Evolutionary conservation across 1,284 basidiomycete species (phyloP), one percentile per base, ranked within the genome.

Genomic region (Cutaneotrichosporon cutaneum): DNA sequence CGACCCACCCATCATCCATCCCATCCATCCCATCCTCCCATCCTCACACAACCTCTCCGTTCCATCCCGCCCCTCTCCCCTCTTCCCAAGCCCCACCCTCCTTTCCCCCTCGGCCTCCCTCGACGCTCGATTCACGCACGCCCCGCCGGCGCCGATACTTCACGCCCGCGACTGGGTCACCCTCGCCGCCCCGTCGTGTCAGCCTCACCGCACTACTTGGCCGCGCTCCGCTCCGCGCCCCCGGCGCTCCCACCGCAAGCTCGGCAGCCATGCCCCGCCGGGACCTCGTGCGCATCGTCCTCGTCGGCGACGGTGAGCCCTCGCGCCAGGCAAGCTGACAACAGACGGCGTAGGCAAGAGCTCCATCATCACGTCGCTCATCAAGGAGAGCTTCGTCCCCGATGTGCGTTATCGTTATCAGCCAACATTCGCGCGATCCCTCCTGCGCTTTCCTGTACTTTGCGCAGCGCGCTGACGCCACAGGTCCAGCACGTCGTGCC

Each of bases 261-360:
- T 32, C 21, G 24, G 27, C 21, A 10, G 30, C 54, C 39, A 78
- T 78, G 76, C 76, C 76, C 58, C 69, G 76, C 60, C 71, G 76
- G 50, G 76, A 78, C 59, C 68, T 77, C 24, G 76, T 78, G 57
- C 86, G 94, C 70, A 94, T 96, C 75, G 86, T 95, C 67, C 85
- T 97, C 72, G 92, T 95, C 64, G 94, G 94, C 67, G 94, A 97
- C 80, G 90, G 91, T 89, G 74, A 76, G 85, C 80, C 71, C 4
- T 5, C 16, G 27, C 26, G 26, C 18, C 9, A 13, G 10, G 22
- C 3, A 8, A 13, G 44, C 63, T 62, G 21, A 62, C 36, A 13
- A 18, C 74, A 94, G 92, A 94, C 82, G 90, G 90, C 68, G 92
- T 94, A 70, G 92, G 92, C 68, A 95, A 95, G 83, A 93, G 90